A percentile compares a stretch with the other conserved stretches of the same genome.
Conservation (phyloP, 1,139 yeast species). For the Candida buenavistaensis region DNA sequence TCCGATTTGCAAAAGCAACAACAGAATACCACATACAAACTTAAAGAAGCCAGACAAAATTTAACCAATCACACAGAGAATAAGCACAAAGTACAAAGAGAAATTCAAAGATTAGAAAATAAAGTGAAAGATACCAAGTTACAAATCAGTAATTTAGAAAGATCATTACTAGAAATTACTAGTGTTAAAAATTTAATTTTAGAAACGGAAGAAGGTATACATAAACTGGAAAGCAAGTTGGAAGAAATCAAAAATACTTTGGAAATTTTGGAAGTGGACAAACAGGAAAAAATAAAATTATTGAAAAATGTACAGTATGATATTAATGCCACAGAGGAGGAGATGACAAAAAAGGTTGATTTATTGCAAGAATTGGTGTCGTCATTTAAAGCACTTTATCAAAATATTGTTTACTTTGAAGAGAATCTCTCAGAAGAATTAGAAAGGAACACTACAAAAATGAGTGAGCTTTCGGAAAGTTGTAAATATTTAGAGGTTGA, state of each 20-base stretch:
- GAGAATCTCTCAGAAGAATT: constrained; percentile 17
- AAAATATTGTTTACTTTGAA: constrained; percentile 22
- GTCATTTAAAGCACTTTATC: constrained; percentile 12
- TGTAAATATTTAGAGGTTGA: constrained; percentile 10
- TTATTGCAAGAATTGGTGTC: constrained; percentile 4
- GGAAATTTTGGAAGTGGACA: constrained; percentile 13
- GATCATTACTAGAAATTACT: constrained; percentile 41
- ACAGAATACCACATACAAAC: constrained; percentile 37
- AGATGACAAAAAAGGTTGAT: constrained; percentile 11
- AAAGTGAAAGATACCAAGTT: constrained; percentile 58
- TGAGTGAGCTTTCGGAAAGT: constrained; percentile 11
- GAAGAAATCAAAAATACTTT: constrained; percentile 17
- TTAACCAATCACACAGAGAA: constrained; percentile 46
- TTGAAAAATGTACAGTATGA: constrained; percentile 22
- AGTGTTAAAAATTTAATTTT: constrained; percentile 18
- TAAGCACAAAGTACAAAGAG: constrained; percentile 50
- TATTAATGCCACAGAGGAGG: constrained; percentile 20
- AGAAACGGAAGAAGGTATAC: constrained; percentile 20
- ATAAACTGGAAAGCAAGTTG: constrained; percentile 15
- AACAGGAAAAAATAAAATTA: constrained; percentile 21
- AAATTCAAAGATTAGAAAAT: constrained; percentile 50
- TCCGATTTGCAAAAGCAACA: constrained; percentile 57
- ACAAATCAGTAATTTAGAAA: constrained; percentile 56
- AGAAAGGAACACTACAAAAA: constrained; percentile 19
- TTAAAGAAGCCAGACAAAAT: constrained; percentile 47